phyloP scores from a whole-genome alignment of 1,284 basidiomycete species.

The Rhodotorula glutinis region DNA sequence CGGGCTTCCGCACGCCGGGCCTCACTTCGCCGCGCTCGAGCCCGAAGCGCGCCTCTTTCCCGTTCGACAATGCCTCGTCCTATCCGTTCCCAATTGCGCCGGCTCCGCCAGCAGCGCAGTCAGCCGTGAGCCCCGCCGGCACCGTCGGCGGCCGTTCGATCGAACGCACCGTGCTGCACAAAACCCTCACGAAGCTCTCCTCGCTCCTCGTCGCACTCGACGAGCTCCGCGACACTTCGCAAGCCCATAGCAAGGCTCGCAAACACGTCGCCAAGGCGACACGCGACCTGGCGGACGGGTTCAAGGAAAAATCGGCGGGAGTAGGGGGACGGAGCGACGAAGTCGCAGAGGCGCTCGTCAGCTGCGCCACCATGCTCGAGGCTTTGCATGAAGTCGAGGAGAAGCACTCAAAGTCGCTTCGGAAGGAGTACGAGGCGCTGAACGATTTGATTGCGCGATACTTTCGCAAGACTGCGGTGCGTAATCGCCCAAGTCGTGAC shows the following conservation, averaged over 20 bases:
- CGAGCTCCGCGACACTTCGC: constrained; percentile 6
- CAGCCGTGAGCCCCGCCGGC: no score
- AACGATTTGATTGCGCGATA: constrained; percentile 16
- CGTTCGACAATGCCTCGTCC: no score
- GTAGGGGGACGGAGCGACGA: background rate
- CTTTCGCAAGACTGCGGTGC: constrained; percentile 28
- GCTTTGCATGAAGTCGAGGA: constrained; percentile 15
- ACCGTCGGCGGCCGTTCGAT: constrained; percentile 1
- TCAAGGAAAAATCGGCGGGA: constrained; percentile 8
- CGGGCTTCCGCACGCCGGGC: background rate
- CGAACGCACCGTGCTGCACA: constrained; percentile 28
- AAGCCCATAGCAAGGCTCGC: constrained; percentile 6
- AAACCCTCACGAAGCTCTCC: constrained; percentile 9
- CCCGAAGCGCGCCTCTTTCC: background rate
- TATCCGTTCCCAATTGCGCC: constrained; percentile 16
- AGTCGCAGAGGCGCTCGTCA: constrained; percentile 11
- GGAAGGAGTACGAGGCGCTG: constrained; percentile 29
- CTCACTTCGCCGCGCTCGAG: constrained; percentile 2
- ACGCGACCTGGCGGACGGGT: constrained; percentile 14
- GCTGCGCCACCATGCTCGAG: constrained; percentile 13
- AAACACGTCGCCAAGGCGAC: constrained; percentile 17
- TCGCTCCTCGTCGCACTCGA: constrained; percentile 30
- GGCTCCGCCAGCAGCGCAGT: background rate
- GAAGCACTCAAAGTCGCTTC: constrained; percentile 20
- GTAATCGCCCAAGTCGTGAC: background rate